Evolutionary conservation across 2,329 filamentous ascomycete species (phyloP).

Genomic region (Chalaropsis ovoidea): DNA sequence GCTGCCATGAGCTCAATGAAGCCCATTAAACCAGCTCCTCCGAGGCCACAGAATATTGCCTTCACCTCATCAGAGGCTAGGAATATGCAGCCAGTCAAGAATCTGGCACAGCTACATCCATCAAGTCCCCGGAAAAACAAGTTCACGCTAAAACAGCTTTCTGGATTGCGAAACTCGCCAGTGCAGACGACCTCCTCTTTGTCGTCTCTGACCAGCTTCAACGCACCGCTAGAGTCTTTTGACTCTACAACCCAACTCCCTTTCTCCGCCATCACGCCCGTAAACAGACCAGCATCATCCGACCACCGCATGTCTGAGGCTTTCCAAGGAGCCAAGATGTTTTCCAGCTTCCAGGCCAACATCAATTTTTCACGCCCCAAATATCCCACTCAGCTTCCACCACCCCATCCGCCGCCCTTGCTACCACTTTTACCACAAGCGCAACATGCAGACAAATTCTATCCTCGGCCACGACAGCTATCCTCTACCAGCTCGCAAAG

Average conservation of each 20-base stretch:
- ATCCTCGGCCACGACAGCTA: slow-evolving; percentile 7
- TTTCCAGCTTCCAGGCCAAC: slow-evolving; percentile 21
- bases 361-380: neutral
- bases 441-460: neutral
- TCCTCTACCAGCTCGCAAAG: slow-evolving; percentile 19
- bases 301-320: neutral
- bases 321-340: slow-evolving; percentile 6
- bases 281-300: neutral
- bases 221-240: neutral
- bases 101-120: neutral
- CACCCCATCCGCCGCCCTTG: neutral
- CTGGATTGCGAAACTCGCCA: neutral
- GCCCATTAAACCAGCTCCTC: slow-evolving; percentile 17
- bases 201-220: neutral
- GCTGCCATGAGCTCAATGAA: slow-evolving; percentile 10
- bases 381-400: neutral
- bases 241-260: neutral
- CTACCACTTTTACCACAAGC: neutral
- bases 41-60: neutral
- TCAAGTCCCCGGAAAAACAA: neutral
- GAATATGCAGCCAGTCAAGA: neutral
- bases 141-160: neutral
- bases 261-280: neutral
- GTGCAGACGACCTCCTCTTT: neutral
- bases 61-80: neutral